Percentiles rank a stretch among this genome's conserved stretches.
Evolutionary conservation across 2,329 filamentous ascomycete genomes (phyloP).

Genomic region (Sphaerulina vaccinii): DNA sequence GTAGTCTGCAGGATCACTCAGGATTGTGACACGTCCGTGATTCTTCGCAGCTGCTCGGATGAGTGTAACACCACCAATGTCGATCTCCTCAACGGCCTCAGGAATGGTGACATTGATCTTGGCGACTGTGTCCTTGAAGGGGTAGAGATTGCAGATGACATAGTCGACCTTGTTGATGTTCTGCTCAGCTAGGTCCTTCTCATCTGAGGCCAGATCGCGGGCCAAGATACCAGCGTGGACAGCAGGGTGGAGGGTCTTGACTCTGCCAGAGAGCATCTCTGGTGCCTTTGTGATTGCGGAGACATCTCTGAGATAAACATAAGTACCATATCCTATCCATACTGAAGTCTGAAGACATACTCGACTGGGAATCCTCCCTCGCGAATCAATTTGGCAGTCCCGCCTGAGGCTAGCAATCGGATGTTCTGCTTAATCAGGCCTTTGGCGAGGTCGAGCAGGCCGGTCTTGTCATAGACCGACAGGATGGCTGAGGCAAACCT

Average conservation of each 20-base stretch:
- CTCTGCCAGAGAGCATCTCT: conserved; percentile 89
- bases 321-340: neutral
- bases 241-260: conserved; percentile 95
- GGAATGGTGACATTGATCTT: conserved; percentile 96
- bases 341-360: conserved; percentile 52
- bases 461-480: conserved; percentile 98
- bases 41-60: conserved; percentile 98
- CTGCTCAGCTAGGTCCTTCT: conserved; percentile 93
- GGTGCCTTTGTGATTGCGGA: conserved; percentile 92
- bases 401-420: conserved; percentile 88
- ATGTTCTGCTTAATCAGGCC: conserved; percentile 86
- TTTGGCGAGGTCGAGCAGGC: conserved; percentile 86
- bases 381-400: conserved; percentile 93
- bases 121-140: conserved; percentile 96
- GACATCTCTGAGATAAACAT: conserved; percentile 69
- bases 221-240: conserved; percentile 77
- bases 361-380: conserved; percentile 95
- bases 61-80: conserved; percentile 95
- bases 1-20: conserved; percentile 92
- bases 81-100: conserved; percentile 97
- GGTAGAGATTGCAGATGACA: conserved; percentile 96
- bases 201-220: conserved; percentile 88
- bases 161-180: conserved; percentile 95
- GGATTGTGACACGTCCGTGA: conserved; percentile 90
- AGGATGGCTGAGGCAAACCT: conserved; percentile 67